Conservation (phyloP, 176 grass and related monocot genomes). For the Oryza coarctata region DNA sequence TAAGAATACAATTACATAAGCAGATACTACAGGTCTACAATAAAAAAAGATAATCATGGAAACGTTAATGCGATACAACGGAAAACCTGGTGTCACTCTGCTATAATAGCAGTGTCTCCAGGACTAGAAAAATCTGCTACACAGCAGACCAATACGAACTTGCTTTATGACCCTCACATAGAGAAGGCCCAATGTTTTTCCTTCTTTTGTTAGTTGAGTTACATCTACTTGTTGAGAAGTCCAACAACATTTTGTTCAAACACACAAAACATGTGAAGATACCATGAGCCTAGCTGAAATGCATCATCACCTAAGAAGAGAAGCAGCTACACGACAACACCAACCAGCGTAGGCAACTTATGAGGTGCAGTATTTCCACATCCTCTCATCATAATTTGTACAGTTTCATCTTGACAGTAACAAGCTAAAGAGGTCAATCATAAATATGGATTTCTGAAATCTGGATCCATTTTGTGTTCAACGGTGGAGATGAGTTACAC, state of each 20-base stretch:
- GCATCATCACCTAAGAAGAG: not conserved
- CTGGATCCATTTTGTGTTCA: not conserved
- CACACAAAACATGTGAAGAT: not conserved
- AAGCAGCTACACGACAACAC: not conserved
- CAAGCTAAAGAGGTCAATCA: not conserved
- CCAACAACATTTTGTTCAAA: not conserved
- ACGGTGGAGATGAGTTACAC: constrained; percentile 1
- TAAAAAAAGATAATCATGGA: not conserved
- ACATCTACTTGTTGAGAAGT: not conserved
- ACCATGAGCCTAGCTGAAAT: constrained; percentile 25
- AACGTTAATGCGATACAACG: not conserved
- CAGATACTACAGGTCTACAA: not conserved
- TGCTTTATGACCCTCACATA: not conserved
- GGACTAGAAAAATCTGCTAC: constrained; percentile 10
- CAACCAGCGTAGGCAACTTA: not conserved
- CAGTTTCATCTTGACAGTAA: constrained; percentile 9
- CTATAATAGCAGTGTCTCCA: constrained; percentile 11
- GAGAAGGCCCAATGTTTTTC: constrained; percentile 1
- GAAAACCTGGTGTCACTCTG: not conserved
- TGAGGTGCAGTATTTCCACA: not conserved
- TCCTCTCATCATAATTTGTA: constrained; percentile 1
- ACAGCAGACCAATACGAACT: constrained; percentile 9
- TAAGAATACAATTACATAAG: constrained; percentile 20
- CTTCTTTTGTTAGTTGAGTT: not conserved
- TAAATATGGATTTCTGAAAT: not conserved